Evolutionary conservation across 768 basidiomycete genomes (phyloP), one percentile per base, ranked within the genome.

Genomic region (Auricularia sp.): DNA sequence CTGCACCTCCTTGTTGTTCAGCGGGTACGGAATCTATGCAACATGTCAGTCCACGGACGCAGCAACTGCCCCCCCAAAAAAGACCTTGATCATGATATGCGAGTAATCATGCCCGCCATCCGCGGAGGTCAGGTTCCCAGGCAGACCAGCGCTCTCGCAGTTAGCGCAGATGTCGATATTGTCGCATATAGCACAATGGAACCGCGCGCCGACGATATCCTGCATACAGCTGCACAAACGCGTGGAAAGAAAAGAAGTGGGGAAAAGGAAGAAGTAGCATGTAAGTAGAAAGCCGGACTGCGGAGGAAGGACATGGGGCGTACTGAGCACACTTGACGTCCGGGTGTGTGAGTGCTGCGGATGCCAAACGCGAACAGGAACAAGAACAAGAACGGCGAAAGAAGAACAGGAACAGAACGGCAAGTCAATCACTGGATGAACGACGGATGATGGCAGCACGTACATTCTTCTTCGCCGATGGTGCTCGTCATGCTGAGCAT

Each of bases 31-130:
- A 59, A 98, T 93, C 93, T 95, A 65, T 29, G 39, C 39, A 2
- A n/a, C 21, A 29, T 29, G 29, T 29, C 29, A 29, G 29, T 29
- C 29, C 29, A 29, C 29, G 29, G 29, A 29, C 29, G 29, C 29
- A 29, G 29, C 29, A 29, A 29, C 29, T 29, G 29, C 33, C 2
- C 36, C 68, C 36, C 62, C 56, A 67, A 64, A 4, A 63, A 72
- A 58, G 66, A 91, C 93, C 85, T 98, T 98, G 75, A 98, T 91
- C 82, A 96, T 84, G 68, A 96, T 93, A 71, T 98, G 94, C 1
- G 90, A 88, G 16, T 89, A 91, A 63, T 82, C 81, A 68, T 93
- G 91, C 0, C 89, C 91, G 3, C 85, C 87, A 47, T 91, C 88
- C 0, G 83, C 79, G 0, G 88, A 85, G 66, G 91, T 87, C 10